A percentile compares a stretch with the other conserved stretches of the same genome.
Conservation (phyloP, 2,329 filamentous ascomycete genomes). For the Aspergillus sp. region DNA sequence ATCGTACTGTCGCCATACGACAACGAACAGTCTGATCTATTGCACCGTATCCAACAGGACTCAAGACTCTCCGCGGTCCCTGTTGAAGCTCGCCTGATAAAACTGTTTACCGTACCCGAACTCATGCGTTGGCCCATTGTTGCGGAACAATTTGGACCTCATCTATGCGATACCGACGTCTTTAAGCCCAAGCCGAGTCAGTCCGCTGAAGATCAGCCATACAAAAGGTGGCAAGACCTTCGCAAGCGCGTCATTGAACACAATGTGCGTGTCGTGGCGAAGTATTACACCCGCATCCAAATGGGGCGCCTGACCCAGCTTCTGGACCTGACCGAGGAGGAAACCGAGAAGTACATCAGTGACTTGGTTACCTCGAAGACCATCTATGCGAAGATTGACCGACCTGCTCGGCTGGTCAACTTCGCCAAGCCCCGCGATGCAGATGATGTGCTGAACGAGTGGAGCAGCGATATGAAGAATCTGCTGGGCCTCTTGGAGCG, state of each 20-base stretch:
- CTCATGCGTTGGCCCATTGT: constrained; percentile 98
- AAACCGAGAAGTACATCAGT: constrained; percentile 98
- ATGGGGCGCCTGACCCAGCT: constrained; percentile 88
- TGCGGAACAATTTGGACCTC: constrained; percentile 80
- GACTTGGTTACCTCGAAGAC: constrained; percentile 97
- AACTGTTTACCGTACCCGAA: constrained; percentile 92
- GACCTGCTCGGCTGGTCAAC: constrained; percentile 85
- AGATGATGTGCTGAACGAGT: constrained; percentile 96
- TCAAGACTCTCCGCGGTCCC: constrained; percentile 75
- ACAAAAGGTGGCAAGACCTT: constrained; percentile 87
- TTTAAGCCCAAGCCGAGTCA: constrained; percentile 67
- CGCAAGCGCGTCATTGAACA: constrained; percentile 99
- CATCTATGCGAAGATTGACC: constrained; percentile 95
- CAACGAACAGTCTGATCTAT: constrained; percentile 96
- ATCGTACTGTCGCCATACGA: constrained; percentile 95
- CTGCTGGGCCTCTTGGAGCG: constrained; percentile 80
- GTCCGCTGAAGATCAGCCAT: constrained; percentile 75
- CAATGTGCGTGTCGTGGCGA: constrained; percentile 94
- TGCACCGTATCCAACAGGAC: constrained; percentile 89
- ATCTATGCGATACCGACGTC: constrained; percentile 85
- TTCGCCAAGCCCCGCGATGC: constrained; percentile 94
- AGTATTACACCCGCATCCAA: constrained; percentile 97
- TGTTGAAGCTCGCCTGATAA: constrained; percentile 80
- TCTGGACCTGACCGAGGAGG: constrained; percentile 87
- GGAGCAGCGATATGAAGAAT: constrained; percentile 98